phyloP scores from a whole-genome alignment of 106 monocot species.

The Allium fistulosum region DNA sequence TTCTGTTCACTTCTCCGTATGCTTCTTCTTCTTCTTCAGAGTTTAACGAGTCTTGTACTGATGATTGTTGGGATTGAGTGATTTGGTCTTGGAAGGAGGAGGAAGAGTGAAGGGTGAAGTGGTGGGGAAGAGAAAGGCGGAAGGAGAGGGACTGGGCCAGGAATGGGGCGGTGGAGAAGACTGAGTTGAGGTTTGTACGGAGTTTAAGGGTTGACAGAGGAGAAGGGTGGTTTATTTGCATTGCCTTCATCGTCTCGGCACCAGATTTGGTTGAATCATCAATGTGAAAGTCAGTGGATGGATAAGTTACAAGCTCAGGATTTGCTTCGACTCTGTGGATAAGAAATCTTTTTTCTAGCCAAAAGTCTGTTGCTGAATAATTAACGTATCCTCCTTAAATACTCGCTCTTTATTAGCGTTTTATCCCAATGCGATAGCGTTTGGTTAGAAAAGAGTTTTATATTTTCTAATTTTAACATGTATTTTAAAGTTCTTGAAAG shows the following conservation, averaged over 20 bases:
- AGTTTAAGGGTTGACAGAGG: conserved; percentile 14
- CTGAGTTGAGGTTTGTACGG: not conserved
- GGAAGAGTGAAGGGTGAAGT: not conserved
- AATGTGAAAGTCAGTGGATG: no score
- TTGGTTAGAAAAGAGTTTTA: no score
- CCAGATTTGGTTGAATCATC: no score
- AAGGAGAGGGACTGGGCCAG: not conserved
- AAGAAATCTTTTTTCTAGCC: no score
- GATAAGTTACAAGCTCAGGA: no score
- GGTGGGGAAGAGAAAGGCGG: not conserved
- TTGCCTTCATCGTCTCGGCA: conserved; percentile 1
- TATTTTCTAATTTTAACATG: no score
- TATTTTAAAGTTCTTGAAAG: no score
- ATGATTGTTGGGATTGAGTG: conserved; percentile 4
- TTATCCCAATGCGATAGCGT: no score
- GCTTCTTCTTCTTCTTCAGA: conserved; percentile 13
- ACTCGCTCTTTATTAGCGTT: no score
- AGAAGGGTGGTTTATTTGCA: not conserved
- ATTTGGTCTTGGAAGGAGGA: conserved; percentile 49
- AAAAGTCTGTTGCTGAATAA: no score
- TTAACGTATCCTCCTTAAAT: no score
- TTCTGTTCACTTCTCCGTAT: conserved; percentile 68
- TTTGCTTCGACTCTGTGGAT: no score
- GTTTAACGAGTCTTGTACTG: not conserved
- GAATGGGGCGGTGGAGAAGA: not conserved